A percentile compares a stretch with the other conserved stretches of the same genome.
Evolutionary conservation across 2,329 filamentous ascomycete species (phyloP).

Genomic region (Aureobasidium melanogenum): DNA sequence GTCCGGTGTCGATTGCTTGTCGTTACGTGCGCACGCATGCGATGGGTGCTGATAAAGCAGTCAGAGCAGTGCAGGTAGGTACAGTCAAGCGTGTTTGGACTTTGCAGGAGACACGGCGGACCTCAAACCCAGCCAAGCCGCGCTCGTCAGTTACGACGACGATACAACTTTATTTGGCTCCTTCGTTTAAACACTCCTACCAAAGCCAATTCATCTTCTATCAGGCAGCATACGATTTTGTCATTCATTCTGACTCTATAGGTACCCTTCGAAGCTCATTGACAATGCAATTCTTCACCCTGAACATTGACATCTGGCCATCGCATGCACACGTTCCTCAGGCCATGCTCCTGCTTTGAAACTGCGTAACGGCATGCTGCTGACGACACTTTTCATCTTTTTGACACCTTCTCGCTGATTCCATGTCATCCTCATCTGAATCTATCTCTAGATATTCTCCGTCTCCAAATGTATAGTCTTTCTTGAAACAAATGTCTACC

Average conservation of each 20-base stretch:
- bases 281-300: not conserved
- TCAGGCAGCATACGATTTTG: not conserved
- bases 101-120: not conserved
- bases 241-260: too few species aligned
- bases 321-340: not conserved
- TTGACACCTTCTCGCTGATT: not conserved
- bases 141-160: not conserved
- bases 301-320: not conserved
- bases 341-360: not conserved
- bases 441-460: not conserved
- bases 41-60: not conserved
- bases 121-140: not conserved
- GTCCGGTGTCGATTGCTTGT: not conserved
- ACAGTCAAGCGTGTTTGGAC: not conserved
- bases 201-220: not conserved
- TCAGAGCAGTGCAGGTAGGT: not conserved
- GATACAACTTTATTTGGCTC: not conserved
- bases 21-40: slow-evolving; percentile 7
- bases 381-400: not conserved
- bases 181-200: not conserved
- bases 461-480: not conserved
- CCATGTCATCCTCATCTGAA: not conserved
- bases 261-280: not conserved
- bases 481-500: not conserved
- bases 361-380: not conserved